Percentiles rank a stretch among this genome's conserved stretches.
Conservation (phyloP, 257 asterid genomes). For the Avicennia marina region DNA sequence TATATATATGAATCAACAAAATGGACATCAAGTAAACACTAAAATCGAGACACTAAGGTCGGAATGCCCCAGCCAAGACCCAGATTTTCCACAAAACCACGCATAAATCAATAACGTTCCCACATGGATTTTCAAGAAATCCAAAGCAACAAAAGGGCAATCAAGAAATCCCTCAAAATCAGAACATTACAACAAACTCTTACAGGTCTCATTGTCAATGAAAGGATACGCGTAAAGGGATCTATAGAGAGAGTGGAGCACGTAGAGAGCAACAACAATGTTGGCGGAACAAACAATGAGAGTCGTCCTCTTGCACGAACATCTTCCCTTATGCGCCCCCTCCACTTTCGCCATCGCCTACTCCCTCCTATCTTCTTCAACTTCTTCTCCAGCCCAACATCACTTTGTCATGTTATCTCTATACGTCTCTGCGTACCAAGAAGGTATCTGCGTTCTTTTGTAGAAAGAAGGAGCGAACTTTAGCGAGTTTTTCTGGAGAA, state of each 20-base stretch:
- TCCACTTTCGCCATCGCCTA: constrained; percentile 70
- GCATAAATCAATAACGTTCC: constrained; percentile 7
- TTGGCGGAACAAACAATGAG: constrained; percentile 64
- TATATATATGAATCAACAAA: no score
- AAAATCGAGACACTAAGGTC: no score
- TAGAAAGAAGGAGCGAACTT: no score
- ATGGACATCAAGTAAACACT: no score
- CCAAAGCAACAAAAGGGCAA: constrained; percentile 17
- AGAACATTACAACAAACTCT: constrained; percentile 16
- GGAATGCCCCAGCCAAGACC: no score
- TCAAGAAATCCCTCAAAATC: constrained; percentile 6
- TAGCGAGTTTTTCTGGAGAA: no score
- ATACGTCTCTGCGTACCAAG: no score
- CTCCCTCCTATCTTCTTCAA: constrained; percentile 27
- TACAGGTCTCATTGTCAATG: constrained; percentile 44
- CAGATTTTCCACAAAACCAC: constrained; percentile 1
- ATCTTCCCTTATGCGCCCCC: constrained; percentile 55
- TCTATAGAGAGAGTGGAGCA: constrained; percentile 65
- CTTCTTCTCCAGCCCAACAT: no score
- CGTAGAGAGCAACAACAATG: constrained; percentile 72
- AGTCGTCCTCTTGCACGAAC: constrained; percentile 75
- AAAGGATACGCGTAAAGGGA: constrained; percentile 64
- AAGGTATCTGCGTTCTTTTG: no score
- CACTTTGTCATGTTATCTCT: no score
- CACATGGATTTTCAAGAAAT: neutral